Base-by-base conservation (phyloP, 2,329 filamentous ascomycete species). In the Cladosporium sp. region DNA sequence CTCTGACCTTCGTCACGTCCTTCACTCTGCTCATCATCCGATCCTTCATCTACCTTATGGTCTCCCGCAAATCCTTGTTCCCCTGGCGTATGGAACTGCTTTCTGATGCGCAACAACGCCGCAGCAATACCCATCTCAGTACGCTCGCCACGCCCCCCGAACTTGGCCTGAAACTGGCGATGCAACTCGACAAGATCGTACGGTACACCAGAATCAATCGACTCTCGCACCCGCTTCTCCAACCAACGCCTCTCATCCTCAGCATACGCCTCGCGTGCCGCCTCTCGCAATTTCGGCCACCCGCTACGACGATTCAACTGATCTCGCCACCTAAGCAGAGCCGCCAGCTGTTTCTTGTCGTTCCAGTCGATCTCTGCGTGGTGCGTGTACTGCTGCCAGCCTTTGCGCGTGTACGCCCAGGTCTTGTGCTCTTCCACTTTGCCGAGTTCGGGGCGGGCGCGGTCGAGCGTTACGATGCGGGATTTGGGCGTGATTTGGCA, bases 381-480 rank as follows among this genome's bases (percentile, higher is more conserved):
- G 87, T 86, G 11, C 85, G 89, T 39, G 95, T 79, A 56, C 85
- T 85, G n/a, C 92, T 78, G 44, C 84, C 81, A 50, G 85, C 89
- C 6, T 82, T 84, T 30, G 76, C 74, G 7, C 82, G 47, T 87
- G 80, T 1, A 86, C 91, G 54, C 83, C 83, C 8, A 96, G 89
- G 34, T 67, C 89, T 79, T 1, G 91, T 96, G 0, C 89, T 91
- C 36, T 41, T 58, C 17, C 3, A 17, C 42, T 19, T 18, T 20
- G 29, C 42, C 36, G 29, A 9, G 30, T 24, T 49, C 41, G n/a
- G 48, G 45, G 6, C 43, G 50, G 1, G 52, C 45, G 7, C 56
- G 56, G 43, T 61, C 59, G 24, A 60, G 38, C 12, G 57, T 60
- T 51, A 55, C 47, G 32, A 43, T 50, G 36, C 42, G 53, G 36